These are phyloP conservation scores for Cyclotella sp. DNA, from an alignment of 108 stramenopile genomes.

Conservation along the genomic window DNA sequence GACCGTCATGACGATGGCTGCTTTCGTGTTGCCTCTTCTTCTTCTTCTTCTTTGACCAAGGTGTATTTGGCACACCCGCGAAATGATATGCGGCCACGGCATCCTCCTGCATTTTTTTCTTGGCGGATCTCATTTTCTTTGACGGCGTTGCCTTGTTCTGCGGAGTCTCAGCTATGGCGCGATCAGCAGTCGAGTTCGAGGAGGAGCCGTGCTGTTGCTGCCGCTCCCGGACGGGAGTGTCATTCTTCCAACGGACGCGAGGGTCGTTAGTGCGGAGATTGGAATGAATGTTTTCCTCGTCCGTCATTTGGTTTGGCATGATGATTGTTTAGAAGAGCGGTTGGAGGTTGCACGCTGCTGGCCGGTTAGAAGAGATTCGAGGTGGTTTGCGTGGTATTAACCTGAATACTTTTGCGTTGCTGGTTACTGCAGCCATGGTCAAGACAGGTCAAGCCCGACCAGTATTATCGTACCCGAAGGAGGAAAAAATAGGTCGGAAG, in stretches of 20 bases:
- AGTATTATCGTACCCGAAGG: no score
- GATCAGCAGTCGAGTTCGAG: background rate
- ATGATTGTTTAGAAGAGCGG: background rate
- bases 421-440: no score
- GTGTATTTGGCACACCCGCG: slow-evolving; percentile 26
- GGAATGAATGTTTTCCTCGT: slow-evolving; percentile 8
- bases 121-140: background rate
- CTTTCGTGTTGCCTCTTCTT: background rate
- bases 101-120: slow-evolving; percentile 6
- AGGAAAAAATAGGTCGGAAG: no score
- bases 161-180: background rate
- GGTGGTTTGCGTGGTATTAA: no score
- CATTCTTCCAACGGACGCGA: background rate
- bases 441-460: no score
- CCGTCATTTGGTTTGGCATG: background rate
- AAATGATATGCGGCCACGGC: slow-evolving; percentile 31
- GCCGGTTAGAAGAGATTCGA: no score
- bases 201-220: background rate
- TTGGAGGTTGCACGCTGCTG: no score
- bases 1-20: background rate
- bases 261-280: background rate
- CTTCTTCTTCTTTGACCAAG: slow-evolving; percentile 21
- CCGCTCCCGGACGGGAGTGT: background rate
- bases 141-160: background rate
- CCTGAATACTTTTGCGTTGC: no score